Conservation (phyloP, 768 basidiomycete species). For the Lactarius hengduanensis region DNA sequence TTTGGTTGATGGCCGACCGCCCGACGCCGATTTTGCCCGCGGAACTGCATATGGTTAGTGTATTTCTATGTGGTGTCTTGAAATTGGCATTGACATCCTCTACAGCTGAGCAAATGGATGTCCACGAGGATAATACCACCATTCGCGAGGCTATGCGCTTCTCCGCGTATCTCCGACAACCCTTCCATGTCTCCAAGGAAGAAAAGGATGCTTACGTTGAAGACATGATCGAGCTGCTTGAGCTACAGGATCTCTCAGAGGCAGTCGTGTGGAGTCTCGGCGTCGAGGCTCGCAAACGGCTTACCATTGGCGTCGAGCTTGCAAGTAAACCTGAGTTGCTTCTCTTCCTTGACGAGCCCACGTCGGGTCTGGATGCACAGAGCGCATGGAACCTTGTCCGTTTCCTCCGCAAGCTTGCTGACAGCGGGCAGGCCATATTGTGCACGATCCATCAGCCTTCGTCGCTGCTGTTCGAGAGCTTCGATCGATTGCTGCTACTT, state of each 20-base stretch:
- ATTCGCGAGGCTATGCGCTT: conserved; percentile 85
- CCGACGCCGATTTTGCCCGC: conserved; percentile 55
- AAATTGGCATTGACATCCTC: conserved; percentile 32
- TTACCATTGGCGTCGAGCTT: conserved; percentile 90
- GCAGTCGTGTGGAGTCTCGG: conserved; percentile 72
- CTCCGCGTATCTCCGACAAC: conserved; percentile 84
- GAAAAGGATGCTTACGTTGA: conserved; percentile 83
- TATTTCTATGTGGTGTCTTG: conserved; percentile 29
- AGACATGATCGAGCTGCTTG: conserved; percentile 81
- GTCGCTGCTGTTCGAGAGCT: conserved; percentile 82
- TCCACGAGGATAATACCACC: conserved; percentile 79
- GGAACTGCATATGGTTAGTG: conserved; percentile 64
- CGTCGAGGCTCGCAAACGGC: conserved; percentile 76
- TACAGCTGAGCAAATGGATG: conserved; percentile 69
- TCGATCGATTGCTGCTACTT: conserved; percentile 70
- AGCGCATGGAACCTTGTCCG: conserved; percentile 84
- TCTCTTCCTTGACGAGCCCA: conserved; percentile 60
- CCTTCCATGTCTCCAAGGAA: conserved; percentile 57
- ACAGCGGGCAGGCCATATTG: conserved; percentile 84
- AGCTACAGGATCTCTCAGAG: conserved; percentile 82
- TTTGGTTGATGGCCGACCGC: conserved; percentile 62
- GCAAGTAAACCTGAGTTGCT: conserved; percentile 83
- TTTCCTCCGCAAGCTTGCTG: conserved; percentile 81
- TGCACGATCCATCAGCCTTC: conserved; percentile 92
- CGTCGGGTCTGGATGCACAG: conserved; percentile 59